Evolutionary conservation across 208 protist genomes (phyloP).

Genomic region (Trypanosoma melophagium): DNA sequence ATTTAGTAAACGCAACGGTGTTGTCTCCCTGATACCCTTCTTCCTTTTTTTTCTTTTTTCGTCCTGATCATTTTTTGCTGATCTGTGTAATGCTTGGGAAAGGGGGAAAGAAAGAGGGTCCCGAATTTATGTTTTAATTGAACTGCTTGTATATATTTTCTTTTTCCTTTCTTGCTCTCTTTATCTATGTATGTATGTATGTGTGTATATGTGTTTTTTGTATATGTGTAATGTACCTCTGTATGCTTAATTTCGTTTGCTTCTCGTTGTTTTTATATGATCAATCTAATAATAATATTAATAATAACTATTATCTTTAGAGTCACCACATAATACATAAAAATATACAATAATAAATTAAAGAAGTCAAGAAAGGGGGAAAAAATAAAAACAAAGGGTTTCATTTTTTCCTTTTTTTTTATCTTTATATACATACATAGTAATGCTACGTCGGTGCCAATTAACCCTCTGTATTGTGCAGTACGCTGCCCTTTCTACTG

Average conservation of each 20-base stretch:
- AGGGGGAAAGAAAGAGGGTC: no score
- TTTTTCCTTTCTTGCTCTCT: neutral
- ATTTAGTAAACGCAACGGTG: no score
- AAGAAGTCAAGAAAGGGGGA: constrained; percentile 4
- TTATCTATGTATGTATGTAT: neutral
- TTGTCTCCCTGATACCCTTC: no score
- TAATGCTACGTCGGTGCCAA: constrained; percentile 21
- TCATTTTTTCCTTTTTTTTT: constrained; percentile 21
- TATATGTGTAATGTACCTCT: neutral
- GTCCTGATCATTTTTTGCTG: no score
- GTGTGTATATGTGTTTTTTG: no score
- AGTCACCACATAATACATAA: no score
- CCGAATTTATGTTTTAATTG: no score
- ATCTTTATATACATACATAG: constrained; percentile 8
- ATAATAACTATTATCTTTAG: neutral
- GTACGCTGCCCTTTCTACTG: constrained; percentile 16
- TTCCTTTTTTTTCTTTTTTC: no score
- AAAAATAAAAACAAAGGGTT: neutral
- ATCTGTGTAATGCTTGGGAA: no score
- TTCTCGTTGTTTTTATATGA: no score
- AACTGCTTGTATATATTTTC: neutral
- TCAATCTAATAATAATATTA: neutral
- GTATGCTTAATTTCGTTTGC: neutral
- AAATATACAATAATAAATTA: no score
- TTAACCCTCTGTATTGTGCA: constrained; percentile 9